These are phyloP conservation scores for Anacardium occidentale DNA, from an alignment of 345 rosid genomes.

Conservation along the genomic window DNA sequence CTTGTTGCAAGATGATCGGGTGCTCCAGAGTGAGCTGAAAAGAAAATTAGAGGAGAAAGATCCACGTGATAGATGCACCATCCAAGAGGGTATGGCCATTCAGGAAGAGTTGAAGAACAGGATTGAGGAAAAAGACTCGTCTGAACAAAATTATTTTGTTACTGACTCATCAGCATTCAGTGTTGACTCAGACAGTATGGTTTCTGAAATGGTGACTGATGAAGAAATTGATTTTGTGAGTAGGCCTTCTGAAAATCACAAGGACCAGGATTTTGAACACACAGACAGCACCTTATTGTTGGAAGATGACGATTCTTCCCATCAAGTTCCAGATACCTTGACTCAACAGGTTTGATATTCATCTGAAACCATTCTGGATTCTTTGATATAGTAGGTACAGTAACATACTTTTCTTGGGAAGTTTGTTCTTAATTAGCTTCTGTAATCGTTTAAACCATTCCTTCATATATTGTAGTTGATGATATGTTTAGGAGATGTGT, in stretches of 20 bases:
- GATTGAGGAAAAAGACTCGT: constrained; percentile 6
- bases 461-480: background rate
- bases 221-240: constrained; percentile 6
- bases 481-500: background rate
- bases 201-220: constrained; percentile 11
- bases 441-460: background rate
- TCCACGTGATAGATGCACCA: background rate
- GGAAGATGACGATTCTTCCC: constrained; percentile 18
- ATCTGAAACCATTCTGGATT: background rate
- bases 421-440: background rate
- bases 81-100: constrained; percentile 2
- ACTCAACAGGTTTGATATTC: constrained; percentile 36
- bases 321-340: constrained; percentile 11
- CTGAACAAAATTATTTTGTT: background rate
- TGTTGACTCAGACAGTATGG: constrained; percentile 5
- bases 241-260: constrained; percentile 13
- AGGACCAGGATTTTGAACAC: constrained; percentile 18
- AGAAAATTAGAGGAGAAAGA: constrained; percentile 21
- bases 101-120: constrained; percentile 11
- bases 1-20: background rate
- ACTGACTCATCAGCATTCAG: background rate
- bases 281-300: background rate
- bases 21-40: constrained; percentile 12
- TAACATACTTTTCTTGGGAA: background rate
- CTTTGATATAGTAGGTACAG: background rate